phyloP scores from a whole-genome alignment of 306 rosid species.

The Cucumis melo region DNA sequence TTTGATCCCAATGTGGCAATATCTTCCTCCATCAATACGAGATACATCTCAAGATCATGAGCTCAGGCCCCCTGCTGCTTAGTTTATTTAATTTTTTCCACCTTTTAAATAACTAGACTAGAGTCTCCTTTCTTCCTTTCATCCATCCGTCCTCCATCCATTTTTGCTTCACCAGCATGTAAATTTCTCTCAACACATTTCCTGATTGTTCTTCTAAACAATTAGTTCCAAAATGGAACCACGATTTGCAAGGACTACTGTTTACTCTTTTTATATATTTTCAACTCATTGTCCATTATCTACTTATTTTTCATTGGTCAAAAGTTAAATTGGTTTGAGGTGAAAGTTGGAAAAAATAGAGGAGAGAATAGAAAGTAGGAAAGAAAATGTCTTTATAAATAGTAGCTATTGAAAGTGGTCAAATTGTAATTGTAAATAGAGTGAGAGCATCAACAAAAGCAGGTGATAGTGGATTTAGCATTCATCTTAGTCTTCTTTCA shows the following conservation, averaged over 20 bases:
- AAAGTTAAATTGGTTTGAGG: neutral
- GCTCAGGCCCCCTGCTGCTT: slow-evolving; percentile 99
- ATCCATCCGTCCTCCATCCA: neutral
- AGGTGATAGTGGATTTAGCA: neutral
- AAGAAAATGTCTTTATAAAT: neutral
- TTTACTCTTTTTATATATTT: neutral
- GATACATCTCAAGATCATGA: slow-evolving; percentile 89
- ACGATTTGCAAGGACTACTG: neutral
- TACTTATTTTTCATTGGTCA: neutral
- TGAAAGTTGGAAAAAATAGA: neutral
- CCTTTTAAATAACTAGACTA: neutral
- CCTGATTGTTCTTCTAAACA: neutral
- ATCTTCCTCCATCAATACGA: slow-evolving; percentile 47
- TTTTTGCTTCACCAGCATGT: slow-evolving; percentile 3
- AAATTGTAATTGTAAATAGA: neutral
- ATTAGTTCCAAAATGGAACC: neutral
- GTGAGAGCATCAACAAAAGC: neutral
- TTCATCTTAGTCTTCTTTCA: neutral
- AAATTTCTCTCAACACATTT: neutral
- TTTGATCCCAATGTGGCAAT: slow-evolving; percentile 78
- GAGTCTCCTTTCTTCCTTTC: neutral
- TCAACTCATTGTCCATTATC: neutral
- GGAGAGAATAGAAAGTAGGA: neutral
- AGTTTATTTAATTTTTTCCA: neutral
- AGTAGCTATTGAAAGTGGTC: neutral